Conservation (phyloP, 2,329 filamentous ascomycete genomes). For the Paraphoma sp. region DNA sequence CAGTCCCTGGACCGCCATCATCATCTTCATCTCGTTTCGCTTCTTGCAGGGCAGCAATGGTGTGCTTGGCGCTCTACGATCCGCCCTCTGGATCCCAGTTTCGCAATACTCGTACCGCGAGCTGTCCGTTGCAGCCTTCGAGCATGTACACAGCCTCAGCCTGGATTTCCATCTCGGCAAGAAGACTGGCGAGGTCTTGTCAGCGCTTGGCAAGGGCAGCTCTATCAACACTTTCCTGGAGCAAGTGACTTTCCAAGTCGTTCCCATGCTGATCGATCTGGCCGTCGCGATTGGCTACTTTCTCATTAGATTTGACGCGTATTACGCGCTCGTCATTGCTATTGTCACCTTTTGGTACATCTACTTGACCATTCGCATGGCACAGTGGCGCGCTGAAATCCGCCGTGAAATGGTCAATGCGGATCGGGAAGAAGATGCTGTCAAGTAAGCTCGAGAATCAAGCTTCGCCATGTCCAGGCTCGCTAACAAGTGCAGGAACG, state of each 20-base stretch:
- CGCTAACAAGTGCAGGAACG: constrained; percentile 65
- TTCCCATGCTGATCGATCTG: constrained; percentile 93
- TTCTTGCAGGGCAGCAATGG: constrained; percentile 89
- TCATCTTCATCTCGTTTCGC: constrained; percentile 77
- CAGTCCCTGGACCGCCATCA: constrained; percentile 77
- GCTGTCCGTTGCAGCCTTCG: constrained; percentile 92
- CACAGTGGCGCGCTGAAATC: constrained; percentile 88
- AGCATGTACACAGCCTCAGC: constrained; percentile 94
- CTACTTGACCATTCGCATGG: constrained; percentile 95
- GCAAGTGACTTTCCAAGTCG: constrained; percentile 92
- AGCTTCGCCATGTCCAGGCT: not conserved
- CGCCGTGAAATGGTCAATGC: constrained; percentile 94
- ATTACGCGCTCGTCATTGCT: constrained; percentile 88
- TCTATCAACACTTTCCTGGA: constrained; percentile 97
- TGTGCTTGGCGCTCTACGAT: constrained; percentile 80
- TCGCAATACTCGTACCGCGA: constrained; percentile 96
- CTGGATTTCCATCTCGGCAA: constrained; percentile 97
- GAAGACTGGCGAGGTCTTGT: constrained; percentile 93
- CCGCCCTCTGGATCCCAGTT: constrained; percentile 93
- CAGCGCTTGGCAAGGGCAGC: constrained; percentile 92
- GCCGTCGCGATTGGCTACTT: constrained; percentile 85
- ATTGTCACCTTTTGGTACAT: constrained; percentile 96
- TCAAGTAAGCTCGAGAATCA: constrained; percentile 67
- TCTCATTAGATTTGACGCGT: constrained; percentile 77
- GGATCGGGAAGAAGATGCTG: constrained; percentile 91